These are phyloP conservation scores for Globisporangium apiculatum DNA, from an alignment of 352 stramenopile genomes.

Conservation along the genomic window DNA sequence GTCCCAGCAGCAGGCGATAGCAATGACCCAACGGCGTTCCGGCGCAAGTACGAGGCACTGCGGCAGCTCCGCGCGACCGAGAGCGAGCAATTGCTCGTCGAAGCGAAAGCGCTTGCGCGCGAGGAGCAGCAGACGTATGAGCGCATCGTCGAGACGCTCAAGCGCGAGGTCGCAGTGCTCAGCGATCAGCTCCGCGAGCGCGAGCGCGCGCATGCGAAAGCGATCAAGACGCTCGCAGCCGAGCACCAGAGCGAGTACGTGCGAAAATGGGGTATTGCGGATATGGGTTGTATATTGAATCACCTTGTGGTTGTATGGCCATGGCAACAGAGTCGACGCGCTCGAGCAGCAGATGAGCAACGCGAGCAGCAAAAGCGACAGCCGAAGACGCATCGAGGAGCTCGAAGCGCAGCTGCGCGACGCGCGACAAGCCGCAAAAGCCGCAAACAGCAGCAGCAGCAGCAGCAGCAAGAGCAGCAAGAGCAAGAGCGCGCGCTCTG, in stretches of 20 bases:
- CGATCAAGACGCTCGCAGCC: slow-evolving; percentile 38
- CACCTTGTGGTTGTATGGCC: neutral
- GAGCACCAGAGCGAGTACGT: slow-evolving; percentile 31
- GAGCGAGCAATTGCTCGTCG: slow-evolving; percentile 49
- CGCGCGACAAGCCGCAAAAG: slow-evolving; percentile 34
- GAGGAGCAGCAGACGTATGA: slow-evolving; percentile 73
- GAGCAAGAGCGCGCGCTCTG: neutral
- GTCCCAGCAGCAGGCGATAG: slow-evolving; percentile 3
- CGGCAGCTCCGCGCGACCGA: slow-evolving; percentile 59
- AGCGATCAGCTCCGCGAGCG: slow-evolving; percentile 44
- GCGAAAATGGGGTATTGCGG: no score
- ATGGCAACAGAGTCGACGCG: slow-evolving; percentile 18
- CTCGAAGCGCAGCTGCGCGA: slow-evolving; percentile 47
- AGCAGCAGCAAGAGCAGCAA: slow-evolving; percentile 24
- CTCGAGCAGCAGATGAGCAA: slow-evolving; percentile 10
- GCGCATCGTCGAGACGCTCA: slow-evolving; percentile 61
- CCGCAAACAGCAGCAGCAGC: slow-evolving; percentile 23
- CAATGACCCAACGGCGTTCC: slow-evolving; percentile 7
- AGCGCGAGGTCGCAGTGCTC: slow-evolving; percentile 53
- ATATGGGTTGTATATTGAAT: neutral
- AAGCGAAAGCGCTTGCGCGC: slow-evolving; percentile 47
- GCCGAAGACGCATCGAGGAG: slow-evolving; percentile 39
- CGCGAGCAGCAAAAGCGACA: slow-evolving; percentile 10
- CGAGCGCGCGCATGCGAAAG: slow-evolving; percentile 32
- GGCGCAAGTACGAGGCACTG: slow-evolving; percentile 43